Evolutionary conservation across 768 basidiomycete species (phyloP), one percentile per base, ranked within the genome.

Genomic region (Rhodotorula kratochvilovae): DNA sequence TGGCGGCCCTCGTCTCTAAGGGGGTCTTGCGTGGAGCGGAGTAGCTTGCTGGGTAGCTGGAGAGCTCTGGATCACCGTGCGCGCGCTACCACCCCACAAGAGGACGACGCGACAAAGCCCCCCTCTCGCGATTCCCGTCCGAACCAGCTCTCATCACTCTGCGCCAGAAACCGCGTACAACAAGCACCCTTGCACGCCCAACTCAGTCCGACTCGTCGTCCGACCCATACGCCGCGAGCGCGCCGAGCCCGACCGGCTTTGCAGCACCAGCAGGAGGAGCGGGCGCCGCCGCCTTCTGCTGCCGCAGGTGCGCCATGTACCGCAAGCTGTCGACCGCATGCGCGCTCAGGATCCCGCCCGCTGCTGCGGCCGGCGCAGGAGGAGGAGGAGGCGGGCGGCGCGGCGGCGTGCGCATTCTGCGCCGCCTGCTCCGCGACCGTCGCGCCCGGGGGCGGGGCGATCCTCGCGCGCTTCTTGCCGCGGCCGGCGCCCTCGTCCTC

Each of bases 291-390:
- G 13, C 67, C 76, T 36, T 85, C 73, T 86, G 83, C 81, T 87
- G 86, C 71, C 89, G 86, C 74, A 98, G 87, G 80, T 92, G 89
- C 15, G 93, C 88, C 78, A 96, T 92, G 78, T 91, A 94, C 79
- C 88, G 90, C 61, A 99, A 81, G 58, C 92, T 90, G 76, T 95
- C 91, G 35, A 98, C 79, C 19, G 95, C 90, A 76, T 95, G 92
- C 10, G 87, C 84, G 67, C 84, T 91, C 46, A 99, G 83, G 51
- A 99, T 80, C 0, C 92, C 89, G 39, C 76, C 79, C 17, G 66
- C 33, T 16, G 39, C 45, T 12, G 50, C 2, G 0, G 36, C 78
- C 29, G 81, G 80, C 10, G 80, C 80, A 68, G 82, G 76, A 63
- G 79, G 77, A 50, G 77, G 65, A 55, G 76, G 71, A n/a, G 79